Percentiles rank a stretch among this genome's conserved stretches.
Evolutionary conservation across 2,329 filamentous ascomycete genomes (phyloP).

Genomic region (Teratosphaeria nubilosa): DNA sequence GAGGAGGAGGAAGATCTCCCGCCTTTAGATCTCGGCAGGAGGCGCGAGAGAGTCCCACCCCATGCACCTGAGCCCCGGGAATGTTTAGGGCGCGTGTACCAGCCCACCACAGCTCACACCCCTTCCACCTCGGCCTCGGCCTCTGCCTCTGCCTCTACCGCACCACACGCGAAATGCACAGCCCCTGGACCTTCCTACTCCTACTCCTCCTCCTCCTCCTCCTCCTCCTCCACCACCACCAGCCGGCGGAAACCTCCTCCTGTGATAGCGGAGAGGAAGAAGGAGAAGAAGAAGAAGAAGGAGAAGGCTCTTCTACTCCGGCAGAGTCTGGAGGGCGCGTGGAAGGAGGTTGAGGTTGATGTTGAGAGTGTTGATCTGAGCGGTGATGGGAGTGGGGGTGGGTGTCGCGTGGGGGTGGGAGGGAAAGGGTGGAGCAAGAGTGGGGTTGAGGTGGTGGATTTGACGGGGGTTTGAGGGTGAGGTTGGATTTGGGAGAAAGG

Average conservation of each 20-base stretch:
- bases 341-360: constrained; percentile 19
- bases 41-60: no score
- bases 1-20: not conserved
- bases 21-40: not conserved
- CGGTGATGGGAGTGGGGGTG: constrained; percentile 17
- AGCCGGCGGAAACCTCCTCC: no score
- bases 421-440: constrained; percentile 21
- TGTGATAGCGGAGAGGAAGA: no score
- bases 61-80: no score
- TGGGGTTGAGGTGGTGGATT: constrained; percentile 27
- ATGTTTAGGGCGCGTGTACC: no score
- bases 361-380: constrained; percentile 19
- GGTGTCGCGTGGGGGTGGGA: constrained; percentile 8
- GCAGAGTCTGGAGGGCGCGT: constrained; percentile 23
- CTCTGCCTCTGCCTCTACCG: no score
- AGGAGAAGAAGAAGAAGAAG: constrained; percentile 3
- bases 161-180: no score
- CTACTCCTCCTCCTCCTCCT: no score
- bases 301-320: constrained; percentile 21
- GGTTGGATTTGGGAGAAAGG: not conserved
- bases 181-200: no score
- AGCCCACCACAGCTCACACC: no score
- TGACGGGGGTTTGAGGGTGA: constrained; percentile 24
- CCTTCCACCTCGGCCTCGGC: no score
- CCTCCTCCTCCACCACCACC: no score